Evolutionary conservation across 805 yeast species (phyloP).

Genomic region (Yarrowia osloensis): DNA sequence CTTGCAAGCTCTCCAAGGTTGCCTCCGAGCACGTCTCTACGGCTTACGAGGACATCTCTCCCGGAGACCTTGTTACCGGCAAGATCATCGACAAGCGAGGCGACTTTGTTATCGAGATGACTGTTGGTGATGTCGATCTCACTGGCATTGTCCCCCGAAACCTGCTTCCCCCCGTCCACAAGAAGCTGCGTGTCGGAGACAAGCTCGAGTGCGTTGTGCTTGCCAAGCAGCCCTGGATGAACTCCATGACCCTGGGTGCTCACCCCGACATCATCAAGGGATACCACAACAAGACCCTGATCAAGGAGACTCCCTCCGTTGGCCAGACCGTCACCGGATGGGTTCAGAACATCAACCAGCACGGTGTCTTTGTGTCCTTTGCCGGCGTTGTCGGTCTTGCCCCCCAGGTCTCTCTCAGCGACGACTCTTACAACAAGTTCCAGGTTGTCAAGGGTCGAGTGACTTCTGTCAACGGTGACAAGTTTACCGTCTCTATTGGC

Average conservation of each 20-base stretch:
- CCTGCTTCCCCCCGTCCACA: slow-evolving; percentile 59
- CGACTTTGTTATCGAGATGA: slow-evolving; percentile 63
- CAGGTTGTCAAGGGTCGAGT: slow-evolving; percentile 68
- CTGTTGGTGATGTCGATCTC: slow-evolving; percentile 57
- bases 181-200: slow-evolving; percentile 64
- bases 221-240: slow-evolving; percentile 62
- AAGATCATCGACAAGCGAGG: slow-evolving; percentile 75
- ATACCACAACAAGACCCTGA: slow-evolving; percentile 48
- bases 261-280: slow-evolving; percentile 69
- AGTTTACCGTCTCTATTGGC: slow-evolving; percentile 43
- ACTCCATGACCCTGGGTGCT: slow-evolving; percentile 61
- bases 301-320: slow-evolving; percentile 60
- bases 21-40: slow-evolving; percentile 51
- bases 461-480: slow-evolving; percentile 66
- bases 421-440: slow-evolving; percentile 59
- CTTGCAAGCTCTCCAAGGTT: slow-evolving; percentile 63
- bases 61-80: slow-evolving; percentile 54
- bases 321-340: slow-evolving; percentile 65
- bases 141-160: slow-evolving; percentile 49
- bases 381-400: slow-evolving; percentile 84
- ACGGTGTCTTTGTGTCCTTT: slow-evolving; percentile 83
- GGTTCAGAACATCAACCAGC: slow-evolving; percentile 72
- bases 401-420: slow-evolving; percentile 57
- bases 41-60: slow-evolving; percentile 52
- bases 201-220: slow-evolving; percentile 58